Base-by-base conservation (phyloP, 148 eudicot genomes). In the Vaccinium macrocarpon region DNA sequence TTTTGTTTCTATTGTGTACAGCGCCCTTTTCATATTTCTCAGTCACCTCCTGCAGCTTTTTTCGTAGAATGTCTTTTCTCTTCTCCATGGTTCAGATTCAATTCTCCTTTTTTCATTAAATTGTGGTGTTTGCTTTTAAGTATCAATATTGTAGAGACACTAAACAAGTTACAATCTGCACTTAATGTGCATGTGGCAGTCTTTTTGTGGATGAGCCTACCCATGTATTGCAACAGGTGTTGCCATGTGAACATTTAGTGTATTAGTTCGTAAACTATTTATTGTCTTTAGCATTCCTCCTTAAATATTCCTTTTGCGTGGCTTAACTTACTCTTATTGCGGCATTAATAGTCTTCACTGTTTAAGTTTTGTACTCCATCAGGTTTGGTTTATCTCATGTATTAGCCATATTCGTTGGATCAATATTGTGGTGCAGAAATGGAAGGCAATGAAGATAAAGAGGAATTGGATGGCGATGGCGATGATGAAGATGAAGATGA, bases 401-500 rank as follows among this genome's bases (percentile, higher is more conserved):
- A 14, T 49, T 48, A 56, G 51, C 50, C 71, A 21, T 80, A 78
- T 59, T 68, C 4, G 1, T 48, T 56, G 78, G 16, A 50, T 25
- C 80, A 81, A 46, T 81, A 74, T 81, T n/a, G 59, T 6, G 10
- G 42, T 89, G 87, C 90, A 93, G 97, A 91, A 84, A 77, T 77
- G 29, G 85, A 73, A n/a, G 89, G 51, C 66, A 87, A 83, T 19
- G 91, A 93, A 85, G 93, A 93, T 81, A 92, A 88, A 87, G 93
- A 87, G 81, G 89, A 87, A 46, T 78, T 83, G 68, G 81, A 88
- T 64, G 91, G 85, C 11, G 92, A 87, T 9, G 92, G 88, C 7
- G 86, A 88, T 13, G 92, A 81, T 1, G 92, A 88, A 35, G 38
- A 42, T 42, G 46, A 42, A 29, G 91, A 91, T 23, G 87, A 93